A percentile compares a stretch with the other conserved stretches of the same genome.
These are phyloP conservation scores for Skeletonema tropicum DNA, from an alignment of 108 stramenopile genomes.

Conservation along the genomic window DNA sequence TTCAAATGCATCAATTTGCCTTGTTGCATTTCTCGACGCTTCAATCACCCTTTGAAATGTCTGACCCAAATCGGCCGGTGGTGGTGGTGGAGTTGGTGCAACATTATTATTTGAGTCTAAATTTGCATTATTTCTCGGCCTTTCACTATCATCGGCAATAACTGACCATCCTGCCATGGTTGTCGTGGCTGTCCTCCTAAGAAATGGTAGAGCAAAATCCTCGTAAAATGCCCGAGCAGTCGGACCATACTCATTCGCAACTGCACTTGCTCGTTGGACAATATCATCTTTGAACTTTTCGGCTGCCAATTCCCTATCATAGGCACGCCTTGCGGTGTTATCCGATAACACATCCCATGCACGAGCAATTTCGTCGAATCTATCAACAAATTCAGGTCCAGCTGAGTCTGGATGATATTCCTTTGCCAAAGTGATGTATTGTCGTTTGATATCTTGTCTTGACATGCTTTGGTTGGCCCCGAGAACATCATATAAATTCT, in stretches of 20 bases:
- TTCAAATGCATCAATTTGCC: constrained; percentile 59
- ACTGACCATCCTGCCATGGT: constrained; percentile 63
- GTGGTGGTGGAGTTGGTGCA: constrained; percentile 1
- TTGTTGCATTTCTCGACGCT: constrained; percentile 62
- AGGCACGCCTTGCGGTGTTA: constrained; percentile 48
- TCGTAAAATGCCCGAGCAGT: constrained; percentile 55
- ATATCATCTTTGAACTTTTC: constrained; percentile 41
- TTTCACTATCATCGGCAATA: constrained; percentile 29
- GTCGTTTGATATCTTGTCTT: constrained; percentile 61
- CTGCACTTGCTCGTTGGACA: constrained; percentile 12
- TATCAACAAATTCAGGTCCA: background rate
- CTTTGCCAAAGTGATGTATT: constrained; percentile 63
- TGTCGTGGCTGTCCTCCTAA: constrained; percentile 67
- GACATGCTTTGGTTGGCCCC: constrained; percentile 58
- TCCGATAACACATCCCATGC: constrained; percentile 76
- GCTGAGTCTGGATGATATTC: constrained; percentile 69
- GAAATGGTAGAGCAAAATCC: constrained; percentile 65
- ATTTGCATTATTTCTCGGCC: constrained; percentile 14
- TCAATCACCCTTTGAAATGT: constrained; percentile 56
- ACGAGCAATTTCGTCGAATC: constrained; percentile 67
- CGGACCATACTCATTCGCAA: constrained; percentile 52
- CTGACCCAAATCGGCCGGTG: constrained; percentile 39
- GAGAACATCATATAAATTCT: constrained; percentile 69
- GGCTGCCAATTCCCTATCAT: constrained; percentile 75
- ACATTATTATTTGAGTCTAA: background rate